Evolutionary conservation across 306 rosid species (phyloP), one percentile per base, ranked within the genome.

Genomic region (Castanopsis chinensis): DNA sequence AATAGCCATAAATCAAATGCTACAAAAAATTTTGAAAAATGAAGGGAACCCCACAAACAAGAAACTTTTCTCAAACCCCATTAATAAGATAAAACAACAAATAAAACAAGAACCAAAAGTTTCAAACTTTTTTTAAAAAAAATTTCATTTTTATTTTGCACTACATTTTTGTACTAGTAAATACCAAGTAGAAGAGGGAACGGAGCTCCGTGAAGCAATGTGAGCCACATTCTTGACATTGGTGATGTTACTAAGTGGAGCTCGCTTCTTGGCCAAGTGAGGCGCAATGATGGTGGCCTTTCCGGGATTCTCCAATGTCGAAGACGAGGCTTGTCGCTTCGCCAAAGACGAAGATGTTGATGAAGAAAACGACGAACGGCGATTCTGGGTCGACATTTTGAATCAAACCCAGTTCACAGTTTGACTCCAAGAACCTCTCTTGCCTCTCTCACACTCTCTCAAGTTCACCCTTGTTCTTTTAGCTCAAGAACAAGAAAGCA

Each of bases 211-310:
- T 0, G 85, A 71, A 67, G 87, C 87, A 37, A 20, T 63, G 43
- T 78, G 84, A 30, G 91, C 20, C 64, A 52, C 86, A 56, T 75
- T 81, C 78, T 56, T 90, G 17, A 84, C 83, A 84, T 95, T 95
- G 45, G 97, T 92, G 81, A 95, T 77, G 84, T 95, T 93, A 28
- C 90, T 55, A 23, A 95, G 94, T 56, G 99, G 98, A 6, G 97
- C 92, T 21, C 99, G 90, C 81, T 91, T 95, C 94, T 88, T 95
- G 0, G 93, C 88, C 86, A 87, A 54, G 6, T 83, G 83, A 0
- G 86, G 77, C 68, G 89, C 85, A 3, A 78, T 78, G 0, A 85
- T 81, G 17, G 61, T 32, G 51, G 74, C 75, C 80, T 87, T 90
- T 3, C 87, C 87, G 0, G 21, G 60, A 67, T 71, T 88, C 63